Conservation (phyloP, 2,329 filamentous ascomycete genomes). For the Curvularia eragrostidis region DNA sequence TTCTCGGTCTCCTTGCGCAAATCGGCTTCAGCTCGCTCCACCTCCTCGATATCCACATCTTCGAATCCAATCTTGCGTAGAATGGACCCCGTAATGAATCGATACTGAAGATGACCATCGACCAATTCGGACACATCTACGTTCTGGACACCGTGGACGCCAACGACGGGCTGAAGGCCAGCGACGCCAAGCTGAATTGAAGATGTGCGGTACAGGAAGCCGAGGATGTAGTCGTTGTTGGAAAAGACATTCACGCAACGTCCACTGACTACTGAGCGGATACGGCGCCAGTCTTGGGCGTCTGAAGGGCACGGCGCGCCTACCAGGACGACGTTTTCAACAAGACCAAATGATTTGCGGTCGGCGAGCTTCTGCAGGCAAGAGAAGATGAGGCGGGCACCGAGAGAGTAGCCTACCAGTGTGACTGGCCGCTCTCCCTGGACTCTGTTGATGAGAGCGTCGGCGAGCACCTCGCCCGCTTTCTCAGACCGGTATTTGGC, state of each 20-base stretch:
- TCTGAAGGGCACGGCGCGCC: slow-evolving; percentile 80
- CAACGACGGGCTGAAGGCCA: slow-evolving; percentile 76
- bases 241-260: slow-evolving; percentile 88
- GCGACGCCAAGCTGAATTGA: slow-evolving; percentile 84
- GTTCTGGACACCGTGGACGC: slow-evolving; percentile 69
- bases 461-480: slow-evolving; percentile 78
- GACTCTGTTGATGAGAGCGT: slow-evolving; percentile 80
- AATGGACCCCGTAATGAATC: slow-evolving; percentile 60
- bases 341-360: slow-evolving; percentile 78
- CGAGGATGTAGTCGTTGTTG: slow-evolving; percentile 84
- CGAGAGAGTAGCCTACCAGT: slow-evolving; percentile 80
- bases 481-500: slow-evolving; percentile 80
- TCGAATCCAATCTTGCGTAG: slow-evolving; percentile 61
- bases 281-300: slow-evolving; percentile 73
- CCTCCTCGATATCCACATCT: slow-evolving; percentile 56
- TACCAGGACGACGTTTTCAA: slow-evolving; percentile 84
- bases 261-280: slow-evolving; percentile 80
- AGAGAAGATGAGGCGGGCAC: slow-evolving; percentile 80
- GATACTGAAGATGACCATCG: slow-evolving; percentile 59
- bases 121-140: slow-evolving; percentile 61
- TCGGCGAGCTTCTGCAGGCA: slow-evolving; percentile 80
- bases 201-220: slow-evolving; percentile 84
- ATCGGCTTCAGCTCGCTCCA: slow-evolving; percentile 56
- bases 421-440: slow-evolving; percentile 84
- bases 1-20: slow-evolving; percentile 51